phyloP scores from a whole-genome alignment of 805 yeast species.

The Lipomyces orientalis region DNA sequence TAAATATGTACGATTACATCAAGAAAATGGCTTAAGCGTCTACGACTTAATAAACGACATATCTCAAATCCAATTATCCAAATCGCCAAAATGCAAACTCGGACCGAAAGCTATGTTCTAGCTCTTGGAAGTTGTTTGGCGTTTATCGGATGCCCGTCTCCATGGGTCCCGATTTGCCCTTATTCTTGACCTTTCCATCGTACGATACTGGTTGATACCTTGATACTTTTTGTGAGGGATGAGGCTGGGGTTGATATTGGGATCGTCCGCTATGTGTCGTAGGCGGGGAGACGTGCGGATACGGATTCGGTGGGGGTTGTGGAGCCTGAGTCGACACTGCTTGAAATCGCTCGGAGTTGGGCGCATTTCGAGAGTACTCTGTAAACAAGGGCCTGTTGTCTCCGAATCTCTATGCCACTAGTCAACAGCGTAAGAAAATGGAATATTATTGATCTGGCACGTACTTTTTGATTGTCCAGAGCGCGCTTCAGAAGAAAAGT shows the following conservation, averaged over 20 bases:
- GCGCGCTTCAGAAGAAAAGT: constrained; percentile 47
- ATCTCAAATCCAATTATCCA: not conserved
- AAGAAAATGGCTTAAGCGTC: too few relatives aligned
- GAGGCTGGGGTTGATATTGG: not conserved
- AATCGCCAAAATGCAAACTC: not conserved
- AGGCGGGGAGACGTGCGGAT: constrained; percentile 5
- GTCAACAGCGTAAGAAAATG: not conserved
- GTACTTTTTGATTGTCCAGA: constrained; percentile 31
- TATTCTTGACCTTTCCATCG: not conserved
- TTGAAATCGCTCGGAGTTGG: not conserved
- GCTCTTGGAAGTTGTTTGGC: too few relatives aligned
- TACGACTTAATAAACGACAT: too few relatives aligned
- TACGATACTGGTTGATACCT: constrained; percentile 6
- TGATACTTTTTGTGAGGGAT: not conserved
- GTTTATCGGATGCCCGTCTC: constrained; percentile 24
- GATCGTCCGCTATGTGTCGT: not conserved
- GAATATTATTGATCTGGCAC: constrained; percentile 1
- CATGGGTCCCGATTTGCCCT: constrained; percentile 18
- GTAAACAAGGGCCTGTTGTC: constrained; percentile 14
- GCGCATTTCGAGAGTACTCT: constrained; percentile 8
- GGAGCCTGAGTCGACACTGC: constrained; percentile 5
- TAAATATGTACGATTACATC: not conserved
- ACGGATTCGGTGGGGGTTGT: constrained; percentile 13
- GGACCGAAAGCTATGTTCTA: too few relatives aligned
- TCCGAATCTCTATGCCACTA: constrained; percentile 14